Base-by-base conservation (phyloP, 2,329 filamentous ascomycete genomes). In the Pseudogymnoascus destructans region DNA sequence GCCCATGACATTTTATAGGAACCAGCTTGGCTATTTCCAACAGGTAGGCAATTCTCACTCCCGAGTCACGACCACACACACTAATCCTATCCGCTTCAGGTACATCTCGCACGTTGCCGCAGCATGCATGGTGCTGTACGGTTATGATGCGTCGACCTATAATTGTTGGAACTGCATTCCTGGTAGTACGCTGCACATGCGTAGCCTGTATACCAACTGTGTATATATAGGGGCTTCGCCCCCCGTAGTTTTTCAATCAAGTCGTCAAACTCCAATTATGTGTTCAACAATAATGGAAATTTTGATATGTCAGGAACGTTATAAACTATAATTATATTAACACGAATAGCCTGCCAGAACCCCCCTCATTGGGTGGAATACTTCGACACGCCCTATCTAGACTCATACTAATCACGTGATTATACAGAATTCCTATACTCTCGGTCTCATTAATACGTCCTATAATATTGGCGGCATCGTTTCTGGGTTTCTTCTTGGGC, bases 71-170 rank as follows among this genome's bases (percentile, higher is more conserved):
- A 23, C n/a, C 9, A 15, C 42, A 52, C n/a, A 30, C 23, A n/a
- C 42, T 52, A 27, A 52, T 15, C 23, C n/a, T 11, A 11, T 15
- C 42, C 23, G 9, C 10, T 52, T 52, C n/a, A 79, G 81, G 81
- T 86, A 84, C 73, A 81, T 85, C 63, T 84, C 82, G 60, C 74
- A 86, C 55, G 80, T 87, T 63, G 84, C 84, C 59, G 84, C 85
- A 66, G 81, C 83, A 68, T 86, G 82, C 70, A 87, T 87, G 85
- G 82, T 87, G 17, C 75, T 88, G 46, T 87, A 87, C 67, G 85
- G 85, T 59, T 87, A 87, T 68, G 85, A 87, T 75, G 83, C 84
- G 1, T 85, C 82, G 36, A 84, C 86, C 52, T 88, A 83, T 75
- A 88, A n/a, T n/a, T n/a, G n/a, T n/a, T n/a, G n/a, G n/a, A n/a